Evolutionary conservation across 1,139 yeast genomes (phyloP), one percentile per base, ranked within the genome.

Genomic region (Candida gigantensis): DNA sequence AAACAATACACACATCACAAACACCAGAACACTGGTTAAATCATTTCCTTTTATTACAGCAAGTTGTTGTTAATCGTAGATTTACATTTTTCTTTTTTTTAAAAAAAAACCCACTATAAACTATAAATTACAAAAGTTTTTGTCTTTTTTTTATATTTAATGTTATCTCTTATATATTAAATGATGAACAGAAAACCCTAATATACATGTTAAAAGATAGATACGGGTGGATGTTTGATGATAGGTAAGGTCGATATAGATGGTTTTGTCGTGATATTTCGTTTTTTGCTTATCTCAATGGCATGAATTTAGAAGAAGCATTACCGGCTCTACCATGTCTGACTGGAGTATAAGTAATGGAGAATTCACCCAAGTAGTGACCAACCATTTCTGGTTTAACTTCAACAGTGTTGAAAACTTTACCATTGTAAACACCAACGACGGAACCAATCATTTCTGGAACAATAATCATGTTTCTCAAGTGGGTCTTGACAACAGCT

Each of bases 371-470:
- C 67, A 94, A 87, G 94, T 94, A 94, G 85, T 90, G 96, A 70
- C 98, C 98, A 69, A 90, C 90, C 98, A 94, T 92, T 81, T 94
- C 99, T 65, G 98, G 97, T 75, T 80, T 89, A 76, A 94, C 78
- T 76, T 94, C 99, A 73, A 92, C 97, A 65, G 85, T 87, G 95
- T 90, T 92, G 95, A 94, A 94, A 62, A 81, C 89, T 82, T 94
- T 94, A 80, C 99, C 99, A 83, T 94, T 94, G 96, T 94, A 92
- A 62, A 94, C 87, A 77, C 97, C 97, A 60, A 94, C 83, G 58
- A 90, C 95, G 49, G 97, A 88, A 68, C 98, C 98, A 65, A 94
- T 89, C 98, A 94, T 94, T 83, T 94, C 99, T 77, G 99, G 99
- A 58, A 92, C 95, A 65, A 94, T 74, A 70, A 94, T 76, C 96